Evolutionary conservation across 768 basidiomycete genomes (phyloP).

Genomic region (Mrakia blollopis): DNA sequence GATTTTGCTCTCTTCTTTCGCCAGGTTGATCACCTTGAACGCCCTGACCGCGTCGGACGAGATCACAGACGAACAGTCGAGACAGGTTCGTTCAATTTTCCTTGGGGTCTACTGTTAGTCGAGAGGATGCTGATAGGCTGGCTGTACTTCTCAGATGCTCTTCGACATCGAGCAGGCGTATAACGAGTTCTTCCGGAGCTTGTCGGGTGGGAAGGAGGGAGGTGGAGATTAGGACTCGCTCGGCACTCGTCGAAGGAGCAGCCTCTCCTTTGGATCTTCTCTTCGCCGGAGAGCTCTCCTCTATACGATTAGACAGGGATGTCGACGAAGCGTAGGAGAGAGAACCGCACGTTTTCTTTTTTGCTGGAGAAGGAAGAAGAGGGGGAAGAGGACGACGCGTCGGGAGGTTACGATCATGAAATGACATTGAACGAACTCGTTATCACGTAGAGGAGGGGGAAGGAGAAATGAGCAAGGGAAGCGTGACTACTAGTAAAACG

Average conservation of each 20-base stretch:
- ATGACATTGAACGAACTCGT: too few relatives aligned
- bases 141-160: slow-evolving; percentile 56
- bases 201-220: slow-evolving; percentile 33
- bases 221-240: neutral
- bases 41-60: slow-evolving; percentile 96
- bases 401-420: too few relatives aligned
- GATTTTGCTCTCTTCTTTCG: neutral
- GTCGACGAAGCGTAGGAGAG: too few relatives aligned
- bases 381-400: too few relatives aligned
- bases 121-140: neutral
- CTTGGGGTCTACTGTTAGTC: too few relatives aligned
- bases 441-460: neutral
- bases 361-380: too few relatives aligned
- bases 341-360: too few relatives aligned
- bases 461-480: neutral
- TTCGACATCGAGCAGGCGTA: slow-evolving; percentile 97
- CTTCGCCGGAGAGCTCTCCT: too few relatives aligned
- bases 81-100: slow-evolving; percentile 57
- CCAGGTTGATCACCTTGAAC: slow-evolving; percentile 93
- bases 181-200: slow-evolving; percentile 69
- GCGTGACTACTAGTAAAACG: neutral
- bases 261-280: too few relatives aligned
- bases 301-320: too few relatives aligned
- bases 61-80: slow-evolving; percentile 86
- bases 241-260: too few relatives aligned